Base-by-base conservation (phyloP, 805 yeast genomes). In the Metschnikowia corniflorae region DNA sequence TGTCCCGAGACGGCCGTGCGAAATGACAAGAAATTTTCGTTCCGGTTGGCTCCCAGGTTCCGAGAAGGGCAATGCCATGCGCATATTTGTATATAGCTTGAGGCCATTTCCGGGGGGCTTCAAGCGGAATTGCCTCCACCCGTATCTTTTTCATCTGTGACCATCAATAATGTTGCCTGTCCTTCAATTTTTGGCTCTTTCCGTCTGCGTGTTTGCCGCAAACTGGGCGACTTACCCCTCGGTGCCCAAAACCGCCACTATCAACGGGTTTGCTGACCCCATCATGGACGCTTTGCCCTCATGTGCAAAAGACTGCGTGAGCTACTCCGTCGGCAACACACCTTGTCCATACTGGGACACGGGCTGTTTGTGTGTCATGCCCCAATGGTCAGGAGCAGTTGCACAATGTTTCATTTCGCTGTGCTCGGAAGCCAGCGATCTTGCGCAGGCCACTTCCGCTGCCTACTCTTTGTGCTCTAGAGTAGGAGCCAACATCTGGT, bases 271-370 rank as follows among this genome's bases (percentile, higher is more conserved):
- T 39, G 74, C 75, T 15, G 76, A 71, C 49, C 69, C 68, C 7
- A 61, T 71, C 34, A 59, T 56, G 39, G 49, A 45, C 18, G 36
- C 45, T 6, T 51, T 70, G 19, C 76, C 77, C 19, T 31, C 48
- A 2, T 71, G 76, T 53, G 77, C 76, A 25, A 41, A 54, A 35
- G 44, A 54, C 4, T 71, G 77, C 53, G 72, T 65, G 13, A 51
- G 63, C 32, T 43, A 51, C 25, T 49, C 57, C 18, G 59, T 65
- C 9, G 53, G 57, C 23, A 68, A 62, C 35, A 71, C 77, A 5
- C 75, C 75, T 16, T 71, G 77, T 45, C 77, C 77, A 30, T 68
- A 70, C 51, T 70, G 75, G 75, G 76, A 70, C 46, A 67, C 75
- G 19, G 76, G 76, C 7, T 70, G 76, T 43, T 58, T 70, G 32